Evolutionary conservation across 2,329 filamentous ascomycete species (phyloP), one percentile per base, ranked within the genome.

Genomic region (Fusarium lyarnte): DNA sequence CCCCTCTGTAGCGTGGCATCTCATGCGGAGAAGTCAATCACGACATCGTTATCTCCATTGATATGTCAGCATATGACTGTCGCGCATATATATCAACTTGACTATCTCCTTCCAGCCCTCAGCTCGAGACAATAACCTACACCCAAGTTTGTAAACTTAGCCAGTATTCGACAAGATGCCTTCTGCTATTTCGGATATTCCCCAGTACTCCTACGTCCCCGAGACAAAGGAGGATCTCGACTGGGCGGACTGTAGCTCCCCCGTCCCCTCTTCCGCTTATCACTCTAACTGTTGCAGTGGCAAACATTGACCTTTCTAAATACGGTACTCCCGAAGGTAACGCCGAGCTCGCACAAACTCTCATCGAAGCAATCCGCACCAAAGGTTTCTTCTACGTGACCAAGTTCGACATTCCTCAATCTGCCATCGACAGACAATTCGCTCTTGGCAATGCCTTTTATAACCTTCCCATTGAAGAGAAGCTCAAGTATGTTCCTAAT

Each of bases 321-420:
- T 82, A 82, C 31, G 80, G 79, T 0, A 80, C 79, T 0, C 58
- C 76, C 0, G 69, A 79, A 31, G 80, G 80, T 0, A 81, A 82
- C 51, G 60, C 60, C 0, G 66, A 75, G 4, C 77, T 82, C 4
- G 74, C 80, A 1, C 51, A 77, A 16, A 74, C 71, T 0, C 74
- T 82, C 2, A 76, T 82, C 19, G 76, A 82, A 10, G 80, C 81
- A 2, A 75, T 82, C 47, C 79, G 79, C 2, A 81, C 76, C 10
- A 82, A 82, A 59, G 79, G 78, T 0, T 77, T 77, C 57, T 73
- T 77, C 36, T 77, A 77, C 8, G 75, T 91, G 3, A 88, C 86
- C 66, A 90, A 91, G 79, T 91, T 88, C 72, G 87, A 86, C 69
- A 86, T 91, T 23, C 81, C 82, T 1, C 88, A 91, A 75, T 86